Evolutionary conservation across 768 basidiomycete genomes (phyloP).

Genomic region (Lentinula sp.): DNA sequence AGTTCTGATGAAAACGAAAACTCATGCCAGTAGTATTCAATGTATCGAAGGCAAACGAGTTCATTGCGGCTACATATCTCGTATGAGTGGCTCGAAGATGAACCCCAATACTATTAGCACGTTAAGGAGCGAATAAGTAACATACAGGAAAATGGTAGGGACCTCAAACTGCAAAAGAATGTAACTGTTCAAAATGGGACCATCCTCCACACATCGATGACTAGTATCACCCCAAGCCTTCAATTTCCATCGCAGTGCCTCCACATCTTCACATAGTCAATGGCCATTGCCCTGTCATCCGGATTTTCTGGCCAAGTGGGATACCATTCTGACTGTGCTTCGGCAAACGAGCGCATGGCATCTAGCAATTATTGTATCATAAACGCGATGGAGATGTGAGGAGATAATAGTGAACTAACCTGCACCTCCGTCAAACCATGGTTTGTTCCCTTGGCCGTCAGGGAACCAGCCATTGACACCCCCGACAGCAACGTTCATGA

Average conservation of each 20-base stretch:
- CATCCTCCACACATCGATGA: background rate
- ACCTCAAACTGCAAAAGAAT: background rate
- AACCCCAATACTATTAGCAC: no score
- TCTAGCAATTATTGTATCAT: conserved; percentile 21
- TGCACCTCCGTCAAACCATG: conserved; percentile 62
- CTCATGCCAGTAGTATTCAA: no score
- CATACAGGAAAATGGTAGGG: no score
- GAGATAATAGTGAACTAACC: conserved; percentile 27
- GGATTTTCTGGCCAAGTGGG: conserved; percentile 66
- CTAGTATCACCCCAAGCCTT: background rate
- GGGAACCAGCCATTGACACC: conserved; percentile 90
- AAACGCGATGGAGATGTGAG: background rate
- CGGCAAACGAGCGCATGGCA: conserved; percentile 61
- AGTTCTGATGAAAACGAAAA: no score
- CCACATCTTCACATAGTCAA: conserved; percentile 56
- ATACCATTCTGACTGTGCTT: conserved; percentile 55
- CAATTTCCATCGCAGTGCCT: conserved; percentile 34
- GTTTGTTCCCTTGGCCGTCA: conserved; percentile 73
- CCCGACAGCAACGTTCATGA: conserved; percentile 76
- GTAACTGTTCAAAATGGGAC: background rate
- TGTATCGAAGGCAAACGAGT: no score
- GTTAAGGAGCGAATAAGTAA: no score
- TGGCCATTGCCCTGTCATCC: conserved; percentile 59
- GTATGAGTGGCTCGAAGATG: no score
- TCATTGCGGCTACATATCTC: no score